phyloP scores from a whole-genome alignment of 352 stramenopile genomes.

The Thraustotheca clavata region DNA sequence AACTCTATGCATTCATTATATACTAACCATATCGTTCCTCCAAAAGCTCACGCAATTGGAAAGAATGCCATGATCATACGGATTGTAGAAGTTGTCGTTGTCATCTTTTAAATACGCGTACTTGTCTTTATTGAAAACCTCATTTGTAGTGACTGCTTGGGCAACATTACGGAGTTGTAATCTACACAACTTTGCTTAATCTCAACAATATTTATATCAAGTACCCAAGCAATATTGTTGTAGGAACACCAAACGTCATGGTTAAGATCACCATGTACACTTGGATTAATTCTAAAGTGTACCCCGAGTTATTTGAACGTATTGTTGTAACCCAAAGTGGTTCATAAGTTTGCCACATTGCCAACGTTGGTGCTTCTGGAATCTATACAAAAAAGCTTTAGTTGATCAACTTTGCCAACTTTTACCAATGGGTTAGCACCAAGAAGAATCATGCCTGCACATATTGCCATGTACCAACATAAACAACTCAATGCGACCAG shows the following conservation, averaged over 20 bases:
- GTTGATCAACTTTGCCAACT: not conserved
- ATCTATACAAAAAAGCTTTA: constrained; percentile 5
- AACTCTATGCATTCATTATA: not conserved
- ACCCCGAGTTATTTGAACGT: not conserved
- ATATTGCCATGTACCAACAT: constrained; percentile 35
- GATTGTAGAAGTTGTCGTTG: constrained; percentile 73
- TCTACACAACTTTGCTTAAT: not conserved
- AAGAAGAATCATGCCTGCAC: constrained; percentile 44
- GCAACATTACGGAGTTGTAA: constrained; percentile 68
- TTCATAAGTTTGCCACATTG: not conserved
- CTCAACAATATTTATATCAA: not conserved
- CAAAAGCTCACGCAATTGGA: constrained; percentile 39
- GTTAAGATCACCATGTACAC: constrained; percentile 41
- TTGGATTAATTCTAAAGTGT: constrained; percentile 43
- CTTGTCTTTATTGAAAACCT: constrained; percentile 87
- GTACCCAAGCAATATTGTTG: constrained; percentile 36
- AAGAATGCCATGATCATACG: constrained; percentile 52
- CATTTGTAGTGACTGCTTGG: constrained; percentile 72
- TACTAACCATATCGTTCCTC: constrained; percentile 10
- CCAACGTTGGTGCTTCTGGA: not conserved
- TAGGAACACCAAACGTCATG: constrained; percentile 61
- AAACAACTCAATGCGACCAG: constrained; percentile 39
- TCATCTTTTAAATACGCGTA: constrained; percentile 74
- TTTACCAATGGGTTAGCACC: constrained; percentile 32
- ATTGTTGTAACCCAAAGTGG: not conserved